phyloP scores from a whole-genome alignment of 768 basidiomycete species.

The Calocera viscosa region DNA sequence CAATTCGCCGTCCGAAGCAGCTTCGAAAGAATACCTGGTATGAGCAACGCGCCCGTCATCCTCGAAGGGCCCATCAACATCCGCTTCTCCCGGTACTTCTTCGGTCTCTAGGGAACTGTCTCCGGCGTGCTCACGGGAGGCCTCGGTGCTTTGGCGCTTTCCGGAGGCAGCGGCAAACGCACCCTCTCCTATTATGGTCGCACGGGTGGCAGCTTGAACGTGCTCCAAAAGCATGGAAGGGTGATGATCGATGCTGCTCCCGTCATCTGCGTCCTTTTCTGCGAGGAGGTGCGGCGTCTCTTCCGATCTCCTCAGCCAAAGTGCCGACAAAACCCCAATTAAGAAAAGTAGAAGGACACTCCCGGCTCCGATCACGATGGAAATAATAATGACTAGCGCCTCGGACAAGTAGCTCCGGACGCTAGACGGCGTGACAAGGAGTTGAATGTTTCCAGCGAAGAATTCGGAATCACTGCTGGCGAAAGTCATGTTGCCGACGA shows the following conservation, averaged over 20 bases:
- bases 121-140: background rate
- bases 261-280: conserved; percentile 57
- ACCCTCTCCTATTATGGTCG: conserved; percentile 55
- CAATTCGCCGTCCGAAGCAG: conserved; percentile 64
- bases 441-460: conserved; percentile 51
- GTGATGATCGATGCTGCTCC: conserved; percentile 55
- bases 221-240: conserved; percentile 82
- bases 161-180: conserved; percentile 15
- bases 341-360: conserved; percentile 79
- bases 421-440: conserved; percentile 32
- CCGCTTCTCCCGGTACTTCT: conserved; percentile 32
- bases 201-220: conserved; percentile 79
- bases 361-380: conserved; percentile 91
- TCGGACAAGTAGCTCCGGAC: conserved; percentile 27
- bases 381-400: conserved; percentile 91
- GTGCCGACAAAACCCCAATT: conserved; percentile 69
- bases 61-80: conserved; percentile 37
- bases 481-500: conserved; percentile 58
- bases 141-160: conserved; percentile 12
- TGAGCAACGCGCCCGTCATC: conserved; percentile 62
- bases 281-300: conserved; percentile 45
- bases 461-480: conserved; percentile 44
- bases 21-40: conserved; percentile 75
- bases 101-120: conserved; percentile 46
- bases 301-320: conserved; percentile 55